Percentiles rank a stretch among this genome's conserved stretches.
phyloP scores from a whole-genome alignment of 2,329 filamentous ascomycete genomes.

The Venturia pyrina region DNA sequence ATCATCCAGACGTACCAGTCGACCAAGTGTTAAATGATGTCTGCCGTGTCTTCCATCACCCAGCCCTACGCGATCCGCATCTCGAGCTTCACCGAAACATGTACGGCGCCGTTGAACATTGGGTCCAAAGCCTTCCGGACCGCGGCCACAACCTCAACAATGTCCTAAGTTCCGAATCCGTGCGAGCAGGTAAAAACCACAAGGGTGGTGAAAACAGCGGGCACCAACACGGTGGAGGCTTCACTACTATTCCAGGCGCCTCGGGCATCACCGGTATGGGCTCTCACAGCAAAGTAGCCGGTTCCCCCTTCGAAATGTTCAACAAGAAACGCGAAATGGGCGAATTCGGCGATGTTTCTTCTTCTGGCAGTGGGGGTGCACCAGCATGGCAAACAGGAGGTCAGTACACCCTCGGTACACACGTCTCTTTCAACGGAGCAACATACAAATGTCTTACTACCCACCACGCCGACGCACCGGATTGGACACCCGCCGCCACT shows the following conservation, averaged over 20 bases:
- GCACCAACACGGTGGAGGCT: slow-evolving; percentile 10
- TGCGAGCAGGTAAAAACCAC: slow-evolving; percentile 76
- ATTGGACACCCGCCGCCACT: slow-evolving; percentile 7
- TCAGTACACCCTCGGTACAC: slow-evolving; percentile 3
- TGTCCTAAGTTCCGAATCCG: slow-evolving; percentile 72
- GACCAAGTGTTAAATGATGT: slow-evolving; percentile 78
- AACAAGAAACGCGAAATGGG: slow-evolving; percentile 12
- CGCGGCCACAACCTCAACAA: slow-evolving; percentile 58
- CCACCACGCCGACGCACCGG: slow-evolving; percentile 5
- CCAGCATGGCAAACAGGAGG: slow-evolving; percentile 10
- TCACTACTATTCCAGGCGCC: slow-evolving; percentile 8
- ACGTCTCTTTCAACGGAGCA: slow-evolving; percentile 4
- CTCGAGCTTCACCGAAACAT: slow-evolving; percentile 78
- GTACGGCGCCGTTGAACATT: slow-evolving; percentile 76
- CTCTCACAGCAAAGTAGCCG: slow-evolving; percentile 12
- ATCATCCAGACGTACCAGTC: slow-evolving; percentile 72
- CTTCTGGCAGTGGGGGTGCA: neutral
- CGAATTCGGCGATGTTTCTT: slow-evolving; percentile 5
- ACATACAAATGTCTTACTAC: slow-evolving; percentile 10
- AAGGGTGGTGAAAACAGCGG: slow-evolving; percentile 24
- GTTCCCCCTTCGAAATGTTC: slow-evolving; percentile 14
- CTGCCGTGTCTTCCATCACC: slow-evolving; percentile 80
- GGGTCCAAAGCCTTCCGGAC: slow-evolving; percentile 62
- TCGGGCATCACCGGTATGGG: slow-evolving; percentile 8
- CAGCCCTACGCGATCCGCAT: slow-evolving; percentile 63